Evolutionary conservation across 495 filamentous ascomycete species (phyloP), one percentile per base, ranked within the genome.

Genomic region (Neurospora sp.): DNA sequence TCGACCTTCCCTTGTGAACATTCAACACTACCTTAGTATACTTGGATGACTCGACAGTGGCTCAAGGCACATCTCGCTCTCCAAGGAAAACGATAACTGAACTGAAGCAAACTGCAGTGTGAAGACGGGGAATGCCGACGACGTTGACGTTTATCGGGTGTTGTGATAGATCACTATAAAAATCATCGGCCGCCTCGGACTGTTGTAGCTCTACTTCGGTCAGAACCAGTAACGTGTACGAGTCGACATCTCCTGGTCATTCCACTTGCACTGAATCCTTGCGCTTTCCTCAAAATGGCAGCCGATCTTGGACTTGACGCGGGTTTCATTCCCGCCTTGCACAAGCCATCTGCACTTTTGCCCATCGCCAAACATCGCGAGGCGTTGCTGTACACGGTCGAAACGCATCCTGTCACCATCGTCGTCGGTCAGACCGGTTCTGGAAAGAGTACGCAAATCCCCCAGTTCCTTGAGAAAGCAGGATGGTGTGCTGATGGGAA

Each of bases 391-490:
- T 94, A 94, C 80, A 84, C 92, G 45, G 86, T 96, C 65, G 90
- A 93, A 79, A 91, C 88, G 17, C 89, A 89, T 73, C 90, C 92
- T 2, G 91, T 96, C 71, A 92, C 92, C 3, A 92, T 96, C 71
- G 91, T 96, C 16, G 89, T 97, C 71, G 93, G 93, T 20, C 92
- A 96, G 75, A 97, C 93, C n/a, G 93, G 93, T 12, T 94, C 91
- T 38, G 93, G 93, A 38, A 97, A 97, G 82, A 96, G 93, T 8
- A 97, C 93, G 0, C 93, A 97, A 76, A 89, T 96, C 70, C 93
- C 93, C 17, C 93, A 96, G 75, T 97, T 92, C 77, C 88, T 97
- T 17, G 89, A 96, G 74, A 86, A 94, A 75, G 92, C 93, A 73
- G 94, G 96, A 80, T 98, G 96, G 92, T 95, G 93, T 76, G 86